phyloP scores from a whole-genome alignment of 2,329 filamentous ascomycete genomes.

The Pseudohalonectria lignicola region DNA sequence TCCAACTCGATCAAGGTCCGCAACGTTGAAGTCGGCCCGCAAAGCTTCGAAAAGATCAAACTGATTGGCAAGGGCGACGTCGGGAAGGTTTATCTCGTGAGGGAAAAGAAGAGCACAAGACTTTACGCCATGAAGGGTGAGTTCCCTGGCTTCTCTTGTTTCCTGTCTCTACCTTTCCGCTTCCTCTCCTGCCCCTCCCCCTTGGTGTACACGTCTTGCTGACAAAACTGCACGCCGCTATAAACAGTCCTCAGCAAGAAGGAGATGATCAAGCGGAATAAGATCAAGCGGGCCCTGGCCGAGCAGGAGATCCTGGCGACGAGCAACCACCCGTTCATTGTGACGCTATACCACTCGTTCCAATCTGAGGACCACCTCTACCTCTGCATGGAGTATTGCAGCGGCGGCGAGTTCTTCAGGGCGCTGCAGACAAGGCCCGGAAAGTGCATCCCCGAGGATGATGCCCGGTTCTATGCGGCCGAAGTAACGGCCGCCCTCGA shows the following conservation, averaged over 20 bases:
- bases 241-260: conserved; percentile 87
- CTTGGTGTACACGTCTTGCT: background rate
- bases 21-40: conserved; percentile 88
- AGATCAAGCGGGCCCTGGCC: conserved; percentile 95
- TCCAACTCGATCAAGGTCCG: conserved; percentile 98
- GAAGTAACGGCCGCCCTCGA: conserved; percentile 95
- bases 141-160: no score
- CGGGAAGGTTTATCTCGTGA: conserved; percentile 93
- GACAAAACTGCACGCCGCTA: background rate
- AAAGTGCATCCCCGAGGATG: conserved; percentile 94
- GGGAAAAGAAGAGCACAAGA: conserved; percentile 93
- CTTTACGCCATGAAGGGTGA: conserved; percentile 98
- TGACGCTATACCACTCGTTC: conserved; percentile 97
- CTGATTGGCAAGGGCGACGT: conserved; percentile 98
- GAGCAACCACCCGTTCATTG: conserved; percentile 98
- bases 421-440: conserved; percentile 92
- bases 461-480: conserved; percentile 92
- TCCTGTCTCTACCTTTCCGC: background rate
- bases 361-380: conserved; percentile 98
- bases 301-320: conserved; percentile 98
- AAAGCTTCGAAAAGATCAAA: conserved; percentile 99
- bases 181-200: no score
- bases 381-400: conserved; percentile 99
- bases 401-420: conserved; percentile 95
- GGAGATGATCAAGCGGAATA: conserved; percentile 99